Evolutionary conservation across 2,329 filamentous ascomycete genomes (phyloP), one percentile per base, ranked within the genome.

Genomic region (Pseudocercospora pini-densiflorae): DNA sequence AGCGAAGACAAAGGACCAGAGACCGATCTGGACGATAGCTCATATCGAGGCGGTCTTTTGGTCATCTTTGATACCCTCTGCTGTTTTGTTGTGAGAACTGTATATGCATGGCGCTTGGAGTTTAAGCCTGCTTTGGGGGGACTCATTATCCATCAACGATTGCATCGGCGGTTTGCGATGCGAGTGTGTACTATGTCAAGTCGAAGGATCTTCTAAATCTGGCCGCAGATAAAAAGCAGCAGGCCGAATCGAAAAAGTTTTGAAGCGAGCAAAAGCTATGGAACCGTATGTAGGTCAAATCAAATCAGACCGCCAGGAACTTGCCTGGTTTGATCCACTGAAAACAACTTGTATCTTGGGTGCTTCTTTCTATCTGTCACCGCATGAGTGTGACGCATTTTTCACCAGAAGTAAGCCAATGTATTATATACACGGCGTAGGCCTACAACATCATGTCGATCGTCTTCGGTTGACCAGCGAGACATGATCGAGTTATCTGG

Each of bases 21-120:
- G 77, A 79, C 33, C 69, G 79, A 53, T 76, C 76, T 24, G 79
- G 79, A 29, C 73, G 79, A 67, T 80, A 73, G 65, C 61, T 10
- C 1, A 8, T 5, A 43, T 3, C 33, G 49, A 21, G 43, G 27
- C 24, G 9, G 24, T 55, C 45, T 55, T 21, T 21, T n/a, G 47
- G 21, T 36, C 55, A 10, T 55, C 33, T 61, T 49, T 62, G 27
- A 43, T 49, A 58, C 61, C 60, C 31, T 60, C 27, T 54, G 16
- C 45, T 19, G 14, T 45, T 23, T 33, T 47, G 57, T 27, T 36
- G 51, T n/a, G 19, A 19, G 16, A 9, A 36, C 29, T 58, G 54
- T 58, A 58, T 23, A 59, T 66, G 68, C 65, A 69, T 62, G 68
- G 68, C 65, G 64, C 60, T 61, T 31, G 33, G 55, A 36, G 55